Base-by-base conservation (phyloP, 2,329 filamentous ascomycete species). In the Xylariaceae sp. region DNA sequence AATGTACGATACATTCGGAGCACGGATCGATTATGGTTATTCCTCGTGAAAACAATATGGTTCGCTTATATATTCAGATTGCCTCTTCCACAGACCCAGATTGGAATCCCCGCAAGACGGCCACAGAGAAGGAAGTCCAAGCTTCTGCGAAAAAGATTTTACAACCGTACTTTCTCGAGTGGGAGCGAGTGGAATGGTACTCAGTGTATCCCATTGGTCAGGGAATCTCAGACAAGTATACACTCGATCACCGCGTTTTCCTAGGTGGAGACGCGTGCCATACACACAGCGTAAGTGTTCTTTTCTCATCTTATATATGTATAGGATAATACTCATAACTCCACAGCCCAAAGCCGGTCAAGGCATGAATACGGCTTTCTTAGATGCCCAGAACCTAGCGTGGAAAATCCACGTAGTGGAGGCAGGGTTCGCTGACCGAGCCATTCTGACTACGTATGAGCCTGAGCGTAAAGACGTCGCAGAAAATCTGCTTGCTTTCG, bases 371-470 rank as follows among this genome's bases (percentile, higher is more conserved):
- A 88, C 88, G 0, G 87, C 87, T 3, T 91, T 91, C 73, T 77
- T 89, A 45, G 88, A 93, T 62, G 91, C 91, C 0, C 83, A 91
- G 55, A 97, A 97, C 71, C 79, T 97, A 33, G 92, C 92, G 6
- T 97, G 92, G 92, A 97, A 97, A 77, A 89, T 97, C 45, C 92
- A 96, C 69, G 86, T 89, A 29, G 93, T 97, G 8, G 92, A 96
- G 69, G 80, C 81, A 21, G 91, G 91, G 10, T 90, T 96, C 62
- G 90, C 91, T 1, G 75, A 85, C 24, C 87, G 89, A 56, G 82
- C 83, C 3, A 79, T 94, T 15, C 81, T 97, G 44, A 83, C 86
- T 57, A 94, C 92, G 0, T 97, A 97, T 70, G 91, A 97, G 74
- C 80, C 81, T 2, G 92, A 97, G 73, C 87, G 92, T 52, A 92